Conservation (phyloP, 2,329 filamentous ascomycete species). For the Onygenales sp. region DNA sequence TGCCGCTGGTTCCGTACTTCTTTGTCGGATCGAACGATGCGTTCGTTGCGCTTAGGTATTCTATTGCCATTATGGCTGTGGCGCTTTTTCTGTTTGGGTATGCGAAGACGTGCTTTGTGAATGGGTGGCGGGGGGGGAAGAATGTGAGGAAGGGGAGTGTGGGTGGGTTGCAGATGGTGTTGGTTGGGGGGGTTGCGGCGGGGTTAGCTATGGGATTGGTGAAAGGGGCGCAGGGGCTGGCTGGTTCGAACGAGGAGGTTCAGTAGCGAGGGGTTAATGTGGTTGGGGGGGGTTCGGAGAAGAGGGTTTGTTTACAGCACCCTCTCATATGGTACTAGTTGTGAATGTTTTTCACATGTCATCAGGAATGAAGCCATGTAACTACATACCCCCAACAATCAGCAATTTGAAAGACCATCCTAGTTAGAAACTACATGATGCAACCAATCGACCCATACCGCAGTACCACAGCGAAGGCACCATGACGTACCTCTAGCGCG, state of each 20-base stretch:
- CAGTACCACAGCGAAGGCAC: no score
- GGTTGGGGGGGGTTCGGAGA: no score
- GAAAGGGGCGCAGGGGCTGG: constrained; percentile 27
- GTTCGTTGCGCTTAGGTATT: constrained; percentile 60
- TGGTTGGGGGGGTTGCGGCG: constrained; percentile 30
- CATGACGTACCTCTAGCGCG: no score
- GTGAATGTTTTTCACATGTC: no score
- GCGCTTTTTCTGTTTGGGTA: constrained; percentile 44
- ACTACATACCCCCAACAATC: no score
- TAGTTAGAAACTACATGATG: no score
- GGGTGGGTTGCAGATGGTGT: constrained; percentile 31
- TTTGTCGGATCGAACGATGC: constrained; percentile 66
- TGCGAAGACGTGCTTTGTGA: constrained; percentile 15
- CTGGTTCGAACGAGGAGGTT: constrained; percentile 6
- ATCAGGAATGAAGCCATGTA: no score
- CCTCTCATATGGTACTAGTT: no score
- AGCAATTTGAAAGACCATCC: no score
- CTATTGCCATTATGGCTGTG: constrained; percentile 43
- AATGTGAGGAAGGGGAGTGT: constrained; percentile 25
- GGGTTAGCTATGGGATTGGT: constrained; percentile 33
- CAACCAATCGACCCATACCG: no score
- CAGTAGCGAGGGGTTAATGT: no score
- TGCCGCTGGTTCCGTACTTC: constrained; percentile 47
- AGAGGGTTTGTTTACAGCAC: no score
- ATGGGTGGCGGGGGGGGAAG: constrained; percentile 24